A percentile compares a stretch with the other conserved stretches of the same genome.
Evolutionary conservation across 331 rosid species (phyloP).

Genomic region (Ulmus americana): DNA sequence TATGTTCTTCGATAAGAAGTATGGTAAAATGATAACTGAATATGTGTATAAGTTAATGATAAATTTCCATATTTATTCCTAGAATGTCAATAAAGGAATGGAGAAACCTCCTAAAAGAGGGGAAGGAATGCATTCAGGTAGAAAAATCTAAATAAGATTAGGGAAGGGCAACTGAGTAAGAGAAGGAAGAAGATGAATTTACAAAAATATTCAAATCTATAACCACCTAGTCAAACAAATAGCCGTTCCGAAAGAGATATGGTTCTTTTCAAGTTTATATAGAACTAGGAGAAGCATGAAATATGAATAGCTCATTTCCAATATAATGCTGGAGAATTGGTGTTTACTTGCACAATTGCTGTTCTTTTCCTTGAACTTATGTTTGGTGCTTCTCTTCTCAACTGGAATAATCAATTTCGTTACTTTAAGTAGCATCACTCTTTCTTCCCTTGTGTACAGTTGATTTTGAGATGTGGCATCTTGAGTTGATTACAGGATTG

Average conservation of each 20-base stretch:
- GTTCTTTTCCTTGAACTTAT: background rate
- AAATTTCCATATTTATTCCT: too few relatives aligned
- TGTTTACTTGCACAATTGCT: background rate
- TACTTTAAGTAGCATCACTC: slow-evolving; percentile 5
- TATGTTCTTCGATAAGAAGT: slow-evolving; percentile 12
- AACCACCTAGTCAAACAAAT: too few relatives aligned
- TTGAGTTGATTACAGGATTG: slow-evolving; percentile 74
- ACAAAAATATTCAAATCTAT: too few relatives aligned
- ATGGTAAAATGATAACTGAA: background rate
- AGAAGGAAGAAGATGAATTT: too few relatives aligned
- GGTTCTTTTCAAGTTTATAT: too few relatives aligned
- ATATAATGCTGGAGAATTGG: background rate
- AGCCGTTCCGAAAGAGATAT: too few relatives aligned
- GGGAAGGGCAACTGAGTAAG: too few relatives aligned
- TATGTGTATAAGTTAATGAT: too few relatives aligned
- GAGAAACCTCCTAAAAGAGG: too few relatives aligned
- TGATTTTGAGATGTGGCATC: slow-evolving; percentile 86
- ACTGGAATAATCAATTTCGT: slow-evolving; percentile 6
- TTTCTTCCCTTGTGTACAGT: slow-evolving; percentile 39
- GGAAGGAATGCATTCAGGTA: too few relatives aligned
- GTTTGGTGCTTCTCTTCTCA: background rate
- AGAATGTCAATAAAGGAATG: too few relatives aligned
- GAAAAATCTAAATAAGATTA: too few relatives aligned
- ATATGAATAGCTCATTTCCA: background rate
- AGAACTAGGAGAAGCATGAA: background rate